Conservation (phyloP, 805 yeast species). For the Metschnikowia matae region DNA sequence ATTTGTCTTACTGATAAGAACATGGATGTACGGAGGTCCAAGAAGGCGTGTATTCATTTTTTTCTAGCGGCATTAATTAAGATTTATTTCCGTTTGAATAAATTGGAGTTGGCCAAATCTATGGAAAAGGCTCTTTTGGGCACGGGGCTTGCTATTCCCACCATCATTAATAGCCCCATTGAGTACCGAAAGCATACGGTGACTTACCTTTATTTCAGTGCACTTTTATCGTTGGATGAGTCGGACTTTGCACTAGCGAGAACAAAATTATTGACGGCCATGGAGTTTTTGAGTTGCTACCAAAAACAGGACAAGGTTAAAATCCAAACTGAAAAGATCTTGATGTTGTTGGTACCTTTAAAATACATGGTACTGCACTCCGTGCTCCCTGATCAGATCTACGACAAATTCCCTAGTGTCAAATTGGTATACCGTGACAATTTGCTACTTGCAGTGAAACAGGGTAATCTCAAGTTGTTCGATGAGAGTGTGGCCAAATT, state of each 20-base stretch:
- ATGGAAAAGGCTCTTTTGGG: conserved; percentile 65
- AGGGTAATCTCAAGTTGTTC: conserved; percentile 56
- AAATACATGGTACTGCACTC: conserved; percentile 44
- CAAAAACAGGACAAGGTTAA: conserved; percentile 22
- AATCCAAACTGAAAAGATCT: conserved; percentile 39
- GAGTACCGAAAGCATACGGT: conserved; percentile 33
- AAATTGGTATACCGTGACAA: conserved; percentile 38
- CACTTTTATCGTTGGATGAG: conserved; percentile 62
- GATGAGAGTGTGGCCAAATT: conserved; percentile 42
- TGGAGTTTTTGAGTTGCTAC: conserved; percentile 28
- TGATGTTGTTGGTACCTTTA: conserved; percentile 62
- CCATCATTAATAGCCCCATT: conserved; percentile 33
- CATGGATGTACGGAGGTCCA: conserved; percentile 44
- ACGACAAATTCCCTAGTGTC: conserved; percentile 42
- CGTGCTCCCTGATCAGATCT: conserved; percentile 43
- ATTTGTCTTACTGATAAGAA: conserved; percentile 75
- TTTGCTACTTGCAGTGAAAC: conserved; percentile 44
- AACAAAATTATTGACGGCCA: conserved; percentile 49
- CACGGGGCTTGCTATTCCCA: conserved; percentile 51
- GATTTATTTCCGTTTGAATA: conserved; percentile 62
- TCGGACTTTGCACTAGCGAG: conserved; percentile 53
- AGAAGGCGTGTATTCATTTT: conserved; percentile 62
- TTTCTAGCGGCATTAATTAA: conserved; percentile 67
- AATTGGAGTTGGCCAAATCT: conserved; percentile 69
- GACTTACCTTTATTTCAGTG: conserved; percentile 64